Evolutionary conservation across 176 grass and related monocot genomes (phyloP).

Genomic region (Saccharum officinarum): DNA sequence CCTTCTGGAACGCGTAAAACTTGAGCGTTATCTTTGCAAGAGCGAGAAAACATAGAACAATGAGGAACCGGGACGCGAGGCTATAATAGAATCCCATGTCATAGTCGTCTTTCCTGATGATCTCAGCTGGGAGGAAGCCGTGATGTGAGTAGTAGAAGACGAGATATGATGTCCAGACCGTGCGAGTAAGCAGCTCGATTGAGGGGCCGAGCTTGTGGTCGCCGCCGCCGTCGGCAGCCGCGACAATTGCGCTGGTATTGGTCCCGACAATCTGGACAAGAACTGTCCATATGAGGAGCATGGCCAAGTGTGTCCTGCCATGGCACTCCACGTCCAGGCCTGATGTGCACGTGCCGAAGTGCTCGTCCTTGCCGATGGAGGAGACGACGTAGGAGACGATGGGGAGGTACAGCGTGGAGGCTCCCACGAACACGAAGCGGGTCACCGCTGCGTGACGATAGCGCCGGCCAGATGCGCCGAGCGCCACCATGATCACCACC

Average conservation of each 20-base stretch:
- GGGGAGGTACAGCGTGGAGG: not conserved
- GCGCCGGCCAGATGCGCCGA: not conserved
- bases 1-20: too few relatives aligned
- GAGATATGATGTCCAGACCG: too few relatives aligned
- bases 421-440: not conserved
- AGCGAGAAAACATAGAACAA: too few relatives aligned
- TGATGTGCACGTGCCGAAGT: not conserved
- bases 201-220: too few relatives aligned
- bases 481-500: not conserved
- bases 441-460: not conserved
- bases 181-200: too few relatives aligned
- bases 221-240: too few relatives aligned
- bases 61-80: too few relatives aligned
- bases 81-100: too few relatives aligned
- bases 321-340: not conserved
- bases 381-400: not conserved
- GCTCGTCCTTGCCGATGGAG: not conserved
- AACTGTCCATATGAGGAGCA: constrained; percentile 7
- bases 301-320: not conserved
- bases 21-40: too few relatives aligned
- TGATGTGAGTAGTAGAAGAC: too few relatives aligned
- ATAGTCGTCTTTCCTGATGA: too few relatives aligned
- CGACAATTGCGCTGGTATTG: not conserved
- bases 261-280: constrained; percentile 18
- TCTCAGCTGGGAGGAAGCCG: too few relatives aligned